A percentile compares a stretch with the other conserved stretches of the same genome.
phyloP scores from a whole-genome alignment of 2,329 filamentous ascomycete species.

The Neofusicoccum cordaticola region DNA sequence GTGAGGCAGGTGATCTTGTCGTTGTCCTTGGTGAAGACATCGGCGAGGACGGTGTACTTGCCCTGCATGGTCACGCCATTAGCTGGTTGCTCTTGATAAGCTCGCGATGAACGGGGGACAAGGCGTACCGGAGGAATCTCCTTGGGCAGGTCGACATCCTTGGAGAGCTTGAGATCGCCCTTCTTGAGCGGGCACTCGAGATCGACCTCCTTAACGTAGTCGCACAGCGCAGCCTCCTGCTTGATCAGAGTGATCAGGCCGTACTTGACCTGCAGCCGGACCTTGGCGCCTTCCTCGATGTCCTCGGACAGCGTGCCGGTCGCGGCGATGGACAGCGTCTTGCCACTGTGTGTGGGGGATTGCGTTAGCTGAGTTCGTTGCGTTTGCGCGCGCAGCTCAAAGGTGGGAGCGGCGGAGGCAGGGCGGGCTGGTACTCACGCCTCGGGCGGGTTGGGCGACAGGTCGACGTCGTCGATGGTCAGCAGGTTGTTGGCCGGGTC shows the following conservation, averaged over 20 bases:
- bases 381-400: background rate
- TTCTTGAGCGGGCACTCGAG: slow-evolving; percentile 83
- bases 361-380: background rate
- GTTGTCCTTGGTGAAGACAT: slow-evolving; percentile 73
- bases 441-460: slow-evolving; percentile 80
- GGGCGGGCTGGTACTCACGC: slow-evolving; percentile 60
- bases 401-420: background rate
- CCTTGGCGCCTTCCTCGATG: slow-evolving; percentile 75
- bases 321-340: slow-evolving; percentile 74
- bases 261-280: slow-evolving; percentile 85
- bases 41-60: slow-evolving; percentile 83
- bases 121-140: slow-evolving; percentile 82
- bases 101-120: background rate
- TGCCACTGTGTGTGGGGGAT: slow-evolving; percentile 59
- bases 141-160: slow-evolving; percentile 78
- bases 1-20: slow-evolving; percentile 83
- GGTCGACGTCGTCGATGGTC: slow-evolving; percentile 72
- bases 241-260: slow-evolving; percentile 86
- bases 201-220: slow-evolving; percentile 84
- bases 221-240: slow-evolving; percentile 79
- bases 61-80: slow-evolving; percentile 56
- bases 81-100: background rate
- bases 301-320: slow-evolving; percentile 69
- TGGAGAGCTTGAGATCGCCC: slow-evolving; percentile 69
- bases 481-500: slow-evolving; percentile 70